A percentile compares a stretch with the other conserved stretches of the same genome.
These are phyloP conservation scores for Aspergillus bridgeri DNA, from an alignment of 495 filamentous ascomycete species.

Conservation along the genomic window DNA sequence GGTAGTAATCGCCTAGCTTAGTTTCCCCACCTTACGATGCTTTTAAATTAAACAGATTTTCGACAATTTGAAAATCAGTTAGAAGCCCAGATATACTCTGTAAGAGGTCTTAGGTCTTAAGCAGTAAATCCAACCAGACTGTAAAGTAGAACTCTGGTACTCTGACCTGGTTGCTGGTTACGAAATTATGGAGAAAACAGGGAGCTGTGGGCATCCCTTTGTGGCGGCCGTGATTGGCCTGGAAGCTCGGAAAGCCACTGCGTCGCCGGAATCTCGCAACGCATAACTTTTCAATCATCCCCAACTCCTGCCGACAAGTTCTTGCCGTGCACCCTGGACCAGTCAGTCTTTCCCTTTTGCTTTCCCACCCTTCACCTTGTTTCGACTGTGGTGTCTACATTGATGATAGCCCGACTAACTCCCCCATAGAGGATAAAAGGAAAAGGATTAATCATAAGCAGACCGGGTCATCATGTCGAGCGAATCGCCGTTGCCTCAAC, in stretches of 20 bases:
- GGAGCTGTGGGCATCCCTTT: slow-evolving; percentile 22
- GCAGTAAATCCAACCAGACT: no score
- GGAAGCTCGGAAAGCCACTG: slow-evolving; percentile 28
- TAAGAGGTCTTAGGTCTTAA: no score
- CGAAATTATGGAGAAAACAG: slow-evolving; percentile 20
- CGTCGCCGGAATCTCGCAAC: slow-evolving; percentile 20
- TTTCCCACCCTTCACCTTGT: neutral
- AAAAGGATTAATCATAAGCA: slow-evolving; percentile 5
- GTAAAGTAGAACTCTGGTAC: slow-evolving; percentile 19
- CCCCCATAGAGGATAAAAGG: slow-evolving; percentile 1
- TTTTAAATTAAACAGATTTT: no score
- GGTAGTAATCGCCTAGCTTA: no score
- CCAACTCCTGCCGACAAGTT: slow-evolving; percentile 24
- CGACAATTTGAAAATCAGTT: no score
- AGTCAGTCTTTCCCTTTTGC: slow-evolving; percentile 12
- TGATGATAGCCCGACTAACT: slow-evolving; percentile 5
- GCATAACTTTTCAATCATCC: slow-evolving; percentile 32
- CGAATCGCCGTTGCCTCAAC: slow-evolving; percentile 37
- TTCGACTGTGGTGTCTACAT: neutral
- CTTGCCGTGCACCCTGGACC: slow-evolving; percentile 18
- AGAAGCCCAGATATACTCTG: no score
- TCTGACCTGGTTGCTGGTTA: slow-evolving; percentile 1
- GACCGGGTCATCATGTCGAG: slow-evolving; percentile 39
- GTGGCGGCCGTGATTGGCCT: slow-evolving; percentile 34
- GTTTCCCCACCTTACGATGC: no score